phyloP scores from a whole-genome alignment of 2,329 filamentous ascomycete species.

The Fusarium piperis region DNA sequence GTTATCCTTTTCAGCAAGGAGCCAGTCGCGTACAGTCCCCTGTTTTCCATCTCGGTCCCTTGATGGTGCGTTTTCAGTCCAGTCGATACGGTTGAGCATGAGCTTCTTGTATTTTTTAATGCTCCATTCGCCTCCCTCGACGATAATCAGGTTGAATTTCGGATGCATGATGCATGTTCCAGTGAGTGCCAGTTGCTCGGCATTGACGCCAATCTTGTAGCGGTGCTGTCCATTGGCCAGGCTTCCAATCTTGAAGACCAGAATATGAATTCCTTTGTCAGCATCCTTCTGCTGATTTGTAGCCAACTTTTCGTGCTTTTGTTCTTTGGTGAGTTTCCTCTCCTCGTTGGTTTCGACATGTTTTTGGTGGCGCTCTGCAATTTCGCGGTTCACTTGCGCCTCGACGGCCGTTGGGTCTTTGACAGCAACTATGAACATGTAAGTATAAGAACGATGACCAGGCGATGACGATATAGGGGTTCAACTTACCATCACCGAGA shows the following conservation, averaged over 20 bases:
- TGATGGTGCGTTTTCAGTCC: constrained; percentile 87
- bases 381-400: constrained; percentile 90
- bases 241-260: constrained; percentile 89
- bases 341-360: constrained; percentile 85
- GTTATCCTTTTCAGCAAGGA: constrained; percentile 80
- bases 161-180: constrained; percentile 94
- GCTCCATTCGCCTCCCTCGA: constrained; percentile 88
- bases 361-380: constrained; percentile 82
- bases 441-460: constrained; percentile 17
- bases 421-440: constrained; percentile 64
- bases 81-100: constrained; percentile 93
- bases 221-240: constrained; percentile 93
- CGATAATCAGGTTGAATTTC: constrained; percentile 86
- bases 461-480: not conserved
- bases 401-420: constrained; percentile 98
- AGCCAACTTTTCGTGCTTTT: constrained; percentile 84
- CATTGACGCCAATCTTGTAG: constrained; percentile 92
- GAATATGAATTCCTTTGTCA: constrained; percentile 82
- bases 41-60: constrained; percentile 68
- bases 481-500: constrained; percentile 76
- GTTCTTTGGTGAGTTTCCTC: constrained; percentile 87
- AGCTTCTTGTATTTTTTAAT: constrained; percentile 90
- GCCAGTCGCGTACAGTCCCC: constrained; percentile 75
- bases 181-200: constrained; percentile 86
- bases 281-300: constrained; percentile 88